phyloP scores from a whole-genome alignment of 306 rosid genomes.

The Sesbania bispinosa region DNA sequence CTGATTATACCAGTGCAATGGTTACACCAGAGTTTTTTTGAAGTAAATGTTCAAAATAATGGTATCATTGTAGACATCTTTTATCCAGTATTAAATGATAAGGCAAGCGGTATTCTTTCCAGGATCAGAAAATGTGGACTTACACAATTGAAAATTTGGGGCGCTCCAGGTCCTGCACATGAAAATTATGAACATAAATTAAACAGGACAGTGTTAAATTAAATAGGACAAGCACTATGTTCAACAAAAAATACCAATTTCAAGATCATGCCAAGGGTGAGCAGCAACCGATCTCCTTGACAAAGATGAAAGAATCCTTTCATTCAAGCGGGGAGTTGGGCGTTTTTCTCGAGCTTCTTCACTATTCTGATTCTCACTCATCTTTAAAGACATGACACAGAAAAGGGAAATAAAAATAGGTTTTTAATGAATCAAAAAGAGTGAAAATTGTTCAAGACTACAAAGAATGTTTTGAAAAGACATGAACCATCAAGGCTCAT shows the following conservation, averaged over 20 bases:
- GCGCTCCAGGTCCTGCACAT: slow-evolving; percentile 81
- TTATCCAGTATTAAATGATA: neutral
- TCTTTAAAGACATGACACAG: slow-evolving; percentile 28
- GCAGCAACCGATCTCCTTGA: slow-evolving; percentile 96
- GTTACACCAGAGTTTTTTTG: too few relatives aligned
- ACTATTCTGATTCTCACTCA: slow-evolving; percentile 39
- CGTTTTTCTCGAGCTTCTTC: slow-evolving; percentile 29
- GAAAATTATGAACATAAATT: too few relatives aligned
- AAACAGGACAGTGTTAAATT: too few relatives aligned
- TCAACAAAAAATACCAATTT: slow-evolving; percentile 61
- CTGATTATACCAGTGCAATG: too few relatives aligned
- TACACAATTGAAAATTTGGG: slow-evolving; percentile 74
- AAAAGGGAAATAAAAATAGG: neutral
- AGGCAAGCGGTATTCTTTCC: neutral
- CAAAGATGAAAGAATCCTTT: slow-evolving; percentile 89
- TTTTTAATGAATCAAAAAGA: neutral
- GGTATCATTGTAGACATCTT: neutral
- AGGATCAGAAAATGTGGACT: slow-evolving; percentile 32
- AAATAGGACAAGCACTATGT: too few relatives aligned
- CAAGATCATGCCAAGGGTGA: slow-evolving; percentile 99
- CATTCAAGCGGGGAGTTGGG: slow-evolving; percentile 60
- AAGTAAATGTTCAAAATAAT: neutral
- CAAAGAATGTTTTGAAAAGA: too few relatives aligned
- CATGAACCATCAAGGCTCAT: slow-evolving; percentile 2
- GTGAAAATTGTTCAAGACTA: too few relatives aligned